Evolutionary conservation across 129 eudicot genomes (phyloP), one percentile per base, ranked within the genome.

Genomic region (Ambrosia trifida): DNA sequence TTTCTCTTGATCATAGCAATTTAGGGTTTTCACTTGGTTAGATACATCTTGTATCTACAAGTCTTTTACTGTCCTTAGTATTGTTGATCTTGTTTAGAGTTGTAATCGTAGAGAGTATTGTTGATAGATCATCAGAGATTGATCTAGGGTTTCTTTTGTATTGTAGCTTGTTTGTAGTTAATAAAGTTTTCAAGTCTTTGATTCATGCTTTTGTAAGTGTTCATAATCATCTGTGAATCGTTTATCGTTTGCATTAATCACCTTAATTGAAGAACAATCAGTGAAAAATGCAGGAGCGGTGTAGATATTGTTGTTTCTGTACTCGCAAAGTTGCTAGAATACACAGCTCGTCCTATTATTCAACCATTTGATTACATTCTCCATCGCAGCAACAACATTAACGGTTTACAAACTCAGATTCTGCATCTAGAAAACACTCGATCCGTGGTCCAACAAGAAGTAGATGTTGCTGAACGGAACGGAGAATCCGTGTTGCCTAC

Each of bases 271-370:
- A 49, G 53, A 67, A 35, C 74, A 76, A 32, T 4, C 68, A n/a
- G 11, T 67, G 28, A 11, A 51, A 20, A 65, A 66, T 11, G 72
- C n/a, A 79, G 73, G 83, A 67, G 66, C n/a, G 76, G 76, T 76
- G 74, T 68, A 44, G 84, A 80, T 49, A 49, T 81, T 66, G 81
- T 49, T 58, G 82, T 81, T 67, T 41, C 85, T 7, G 45, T 72
- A 4, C 14, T 65, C 10, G 82, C 76, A 49, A 81, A 81, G 77
- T 57, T 81, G 74, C 74, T 78, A 51, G 85, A 81, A 51, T 77
- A 76, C 66, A 32, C 32, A 18, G 69, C 71, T 50, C 68, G 50
- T n/a, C 85, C 79, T 3, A 76, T 81, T 10, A 47, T 79, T 35
- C 78, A 69, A 1, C 78, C 81, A 5, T 49, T 70, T 70, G 81